A percentile compares a stretch with the other conserved stretches of the same genome.
Evolutionary conservation across 345 rosid genomes (phyloP).

Genomic region (Gossypium anomalum): DNA sequence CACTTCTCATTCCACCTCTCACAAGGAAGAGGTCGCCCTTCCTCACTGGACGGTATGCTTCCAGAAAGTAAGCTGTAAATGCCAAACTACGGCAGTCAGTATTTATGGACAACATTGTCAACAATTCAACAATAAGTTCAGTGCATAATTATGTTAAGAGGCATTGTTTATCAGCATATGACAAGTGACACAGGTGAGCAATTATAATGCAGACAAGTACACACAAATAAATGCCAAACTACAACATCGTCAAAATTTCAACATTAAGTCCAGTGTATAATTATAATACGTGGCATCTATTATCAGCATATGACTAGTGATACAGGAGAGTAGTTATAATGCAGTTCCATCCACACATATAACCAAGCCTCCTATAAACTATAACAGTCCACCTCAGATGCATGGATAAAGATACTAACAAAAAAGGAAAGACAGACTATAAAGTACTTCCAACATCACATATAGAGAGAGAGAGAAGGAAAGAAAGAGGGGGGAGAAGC

Average conservation of each 20-base stretch:
- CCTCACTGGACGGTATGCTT: constrained; percentile 96
- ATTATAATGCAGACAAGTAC: background rate
- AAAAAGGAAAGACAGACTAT: background rate
- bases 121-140: background rate
- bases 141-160: background rate
- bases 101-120: background rate
- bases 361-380: background rate
- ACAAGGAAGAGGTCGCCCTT: constrained; percentile 94
- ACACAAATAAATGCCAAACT: no score
- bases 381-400: background rate
- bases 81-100: constrained; percentile 14
- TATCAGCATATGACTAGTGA: no score
- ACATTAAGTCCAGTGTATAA: no score
- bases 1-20: constrained; percentile 97
- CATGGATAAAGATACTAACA: background rate
- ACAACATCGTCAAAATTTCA: no score
- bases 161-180: background rate
- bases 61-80: constrained; percentile 80
- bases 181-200: background rate
- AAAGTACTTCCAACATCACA: background rate
- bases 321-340: no score
- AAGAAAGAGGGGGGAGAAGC: background rate
- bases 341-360: background rate
- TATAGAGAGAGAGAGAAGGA: background rate
- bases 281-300: no score